Conservation (phyloP, 2,329 filamentous ascomycete genomes). For the Penicillium sp. region DNA sequence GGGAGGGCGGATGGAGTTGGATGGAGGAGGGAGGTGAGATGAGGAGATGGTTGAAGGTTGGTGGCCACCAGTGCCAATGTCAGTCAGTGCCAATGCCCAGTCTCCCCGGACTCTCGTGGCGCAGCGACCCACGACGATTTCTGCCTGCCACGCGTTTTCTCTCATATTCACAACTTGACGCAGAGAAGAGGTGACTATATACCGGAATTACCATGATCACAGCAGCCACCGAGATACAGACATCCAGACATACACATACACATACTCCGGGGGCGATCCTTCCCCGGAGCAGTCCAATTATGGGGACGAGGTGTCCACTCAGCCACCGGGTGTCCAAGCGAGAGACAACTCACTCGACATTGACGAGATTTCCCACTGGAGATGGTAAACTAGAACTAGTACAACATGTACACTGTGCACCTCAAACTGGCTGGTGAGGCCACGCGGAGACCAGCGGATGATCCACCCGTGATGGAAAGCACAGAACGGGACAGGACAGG, state of each 20-base stretch:
- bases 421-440: no score
- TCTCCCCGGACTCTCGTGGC: slow-evolving; percentile 10
- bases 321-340: no score
- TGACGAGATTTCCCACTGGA: no score
- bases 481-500: no score
- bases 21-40: background rate
- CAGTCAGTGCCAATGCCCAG: no score
- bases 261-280: slow-evolving; percentile 1
- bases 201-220: no score
- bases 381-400: no score
- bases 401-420: background rate
- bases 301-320: background rate
- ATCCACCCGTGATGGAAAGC: slow-evolving; percentile 1
- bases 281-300: slow-evolving; percentile 4
- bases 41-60: slow-evolving; percentile 1
- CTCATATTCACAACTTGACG: no score
- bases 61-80: no score
- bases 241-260: background rate
- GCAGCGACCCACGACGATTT: slow-evolving; percentile 9
- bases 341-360: no score
- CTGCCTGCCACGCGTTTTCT: background rate
- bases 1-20: background rate
- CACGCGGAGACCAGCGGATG: slow-evolving; percentile 2
- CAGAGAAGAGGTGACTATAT: no score
- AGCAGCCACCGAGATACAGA: no score